Evolutionary conservation across 805 yeast genomes (phyloP).

Genomic region (Schwanniomyces polymorphus): DNA sequence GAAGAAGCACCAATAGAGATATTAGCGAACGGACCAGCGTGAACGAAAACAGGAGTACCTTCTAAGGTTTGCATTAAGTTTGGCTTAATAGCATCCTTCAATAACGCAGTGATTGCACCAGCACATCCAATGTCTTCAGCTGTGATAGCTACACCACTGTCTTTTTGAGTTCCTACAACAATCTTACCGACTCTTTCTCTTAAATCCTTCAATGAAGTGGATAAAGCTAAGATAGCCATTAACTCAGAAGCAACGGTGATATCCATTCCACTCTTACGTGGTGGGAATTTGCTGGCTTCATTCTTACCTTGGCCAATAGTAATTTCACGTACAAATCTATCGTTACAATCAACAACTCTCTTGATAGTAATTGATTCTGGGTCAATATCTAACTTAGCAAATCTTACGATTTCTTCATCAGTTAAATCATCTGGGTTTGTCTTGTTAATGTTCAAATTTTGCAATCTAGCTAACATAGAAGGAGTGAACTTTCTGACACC

Average conservation of each 20-base stretch:
- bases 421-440: conserved; percentile 81
- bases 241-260: conserved; percentile 95
- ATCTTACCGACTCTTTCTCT: conserved; percentile 83
- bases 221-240: conserved; percentile 92
- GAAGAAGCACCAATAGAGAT: conserved; percentile 97
- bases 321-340: conserved; percentile 83
- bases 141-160: conserved; percentile 78
- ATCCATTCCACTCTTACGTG: conserved; percentile 89
- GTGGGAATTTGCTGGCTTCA: conserved; percentile 72
- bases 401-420: conserved; percentile 67
- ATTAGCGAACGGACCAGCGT: conserved; percentile 98
- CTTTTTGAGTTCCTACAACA: conserved; percentile 78
- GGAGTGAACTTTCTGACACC: conserved; percentile 78
- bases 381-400: conserved; percentile 85
- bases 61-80: conserved; percentile 96
- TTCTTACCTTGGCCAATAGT: conserved; percentile 92
- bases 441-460: conserved; percentile 77
- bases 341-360: conserved; percentile 93
- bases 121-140: conserved; percentile 95
- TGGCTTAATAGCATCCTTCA: conserved; percentile 96
- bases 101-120: conserved; percentile 91
- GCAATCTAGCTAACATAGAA: conserved; percentile 73
- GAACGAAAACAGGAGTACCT: conserved; percentile 96
- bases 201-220: conserved; percentile 77
- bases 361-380: conserved; percentile 88